Evolutionary conservation across 2,329 filamentous ascomycete genomes (phyloP).

Genomic region (Aspergillus chevalieri): DNA sequence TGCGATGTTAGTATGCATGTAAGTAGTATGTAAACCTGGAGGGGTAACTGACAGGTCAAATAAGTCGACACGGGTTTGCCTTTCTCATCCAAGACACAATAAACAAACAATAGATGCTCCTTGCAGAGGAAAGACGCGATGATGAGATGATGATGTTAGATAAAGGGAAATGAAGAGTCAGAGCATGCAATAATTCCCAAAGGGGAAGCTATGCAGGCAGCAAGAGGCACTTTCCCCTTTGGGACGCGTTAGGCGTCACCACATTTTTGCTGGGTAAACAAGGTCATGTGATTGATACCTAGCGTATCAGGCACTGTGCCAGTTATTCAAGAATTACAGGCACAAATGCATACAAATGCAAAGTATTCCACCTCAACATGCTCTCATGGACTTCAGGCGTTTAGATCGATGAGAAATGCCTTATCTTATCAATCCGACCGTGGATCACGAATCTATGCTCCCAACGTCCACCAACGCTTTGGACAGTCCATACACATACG

Average conservation of each 20-base stretch:
- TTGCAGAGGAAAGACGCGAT: not conserved
- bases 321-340: too few relatives aligned
- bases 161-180: not conserved
- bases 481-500: too few relatives aligned
- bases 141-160: too few relatives aligned
- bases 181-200: not conserved
- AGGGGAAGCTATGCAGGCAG: not conserved
- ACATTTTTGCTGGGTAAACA: slow-evolving; percentile 3
- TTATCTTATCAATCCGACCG: not conserved
- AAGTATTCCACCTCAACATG: too few relatives aligned
- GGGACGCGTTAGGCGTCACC: slow-evolving; percentile 4
- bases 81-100: not conserved
- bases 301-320: too few relatives aligned
- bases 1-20: not conserved
- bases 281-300: slow-evolving; percentile 1
- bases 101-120: not conserved
- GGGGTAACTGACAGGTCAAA: not conserved
- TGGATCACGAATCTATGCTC: not conserved
- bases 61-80: not conserved
- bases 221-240: slow-evolving; percentile 1
- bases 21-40: not conserved
- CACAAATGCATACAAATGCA: too few relatives aligned
- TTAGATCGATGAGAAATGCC: not conserved
- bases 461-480: too few relatives aligned
- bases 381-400: not conserved